Evolutionary conservation across 768 basidiomycete species (phyloP), one percentile per base, ranked within the genome.

Genomic region (Porphyrellus cyaneotinctus): DNA sequence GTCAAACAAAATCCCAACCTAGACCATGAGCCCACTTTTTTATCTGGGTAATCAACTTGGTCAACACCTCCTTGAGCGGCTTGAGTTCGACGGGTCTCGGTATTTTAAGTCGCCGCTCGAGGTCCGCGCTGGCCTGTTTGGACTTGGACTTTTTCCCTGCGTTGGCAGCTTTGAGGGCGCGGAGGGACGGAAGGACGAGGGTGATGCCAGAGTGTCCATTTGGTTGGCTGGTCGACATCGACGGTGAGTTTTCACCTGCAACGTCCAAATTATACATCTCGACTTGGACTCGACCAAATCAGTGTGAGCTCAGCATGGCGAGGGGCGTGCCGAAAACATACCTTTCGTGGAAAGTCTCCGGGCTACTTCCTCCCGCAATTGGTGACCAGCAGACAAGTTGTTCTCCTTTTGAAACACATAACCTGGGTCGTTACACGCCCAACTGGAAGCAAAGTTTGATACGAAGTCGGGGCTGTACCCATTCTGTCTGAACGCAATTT

Each of bases 1-100:
- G 6, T 15, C 5, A 23, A 14, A 26, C 11, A n/a, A 15, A 5
- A 31, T 18, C 6, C 10, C n/a, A n/a, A n/a, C n/a, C n/a, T n/a
- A n/a, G 20, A 24, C 43, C 8, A 11, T n/a, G 20, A 37, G 38
- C 78, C 48, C 54, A 88, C 89, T 85, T 90, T 73, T 89, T 89
- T 24, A 91, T 81, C 69, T 87, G 86, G 1, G 67, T 61, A 42
- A 91, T 82, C n/a, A 91, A 73, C 66, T 82, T 83, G 4, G 72
- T 64, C 43, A 91, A 31, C 22, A 90, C 85, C 69, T 88, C 89
- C 62, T 83, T 88, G 58, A 91, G 73, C 4, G 89, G 87, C 64
- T 90, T 90, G 51, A 89, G 74, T 68, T 88, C 90, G 56, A 83
- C 59, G 15, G 85, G 85, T 26, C 87, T 70, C 2, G 79, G 75